Evolutionary conservation across 2,329 filamentous ascomycete genomes (phyloP).

Genomic region (Trichophyton benhamiae): DNA sequence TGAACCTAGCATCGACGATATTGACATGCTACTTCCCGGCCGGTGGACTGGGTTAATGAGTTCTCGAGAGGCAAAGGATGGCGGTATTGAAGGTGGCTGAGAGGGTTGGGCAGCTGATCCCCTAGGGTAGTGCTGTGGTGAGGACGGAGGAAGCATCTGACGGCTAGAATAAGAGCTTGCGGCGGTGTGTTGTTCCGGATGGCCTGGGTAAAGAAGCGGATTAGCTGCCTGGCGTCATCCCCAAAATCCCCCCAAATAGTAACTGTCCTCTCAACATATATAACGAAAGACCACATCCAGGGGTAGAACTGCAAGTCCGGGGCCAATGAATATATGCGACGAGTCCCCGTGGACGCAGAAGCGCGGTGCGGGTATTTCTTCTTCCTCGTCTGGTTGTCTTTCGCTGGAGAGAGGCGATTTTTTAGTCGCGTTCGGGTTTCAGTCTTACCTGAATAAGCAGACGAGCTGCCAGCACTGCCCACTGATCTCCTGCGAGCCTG

Average conservation of each 20-base stretch:
- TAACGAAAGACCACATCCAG: background rate
- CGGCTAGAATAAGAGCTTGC: conserved; percentile 26
- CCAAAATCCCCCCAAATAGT: no score
- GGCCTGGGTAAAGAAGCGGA: conserved; percentile 7
- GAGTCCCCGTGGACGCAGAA: background rate
- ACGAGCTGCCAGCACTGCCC: conserved; percentile 27
- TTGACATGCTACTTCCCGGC: conserved; percentile 56
- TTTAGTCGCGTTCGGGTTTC: conserved; percentile 6
- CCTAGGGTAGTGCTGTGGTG: conserved; percentile 37
- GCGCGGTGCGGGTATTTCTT: conserved; percentile 1
- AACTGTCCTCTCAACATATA: background rate
- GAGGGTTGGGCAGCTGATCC: conserved; percentile 28
- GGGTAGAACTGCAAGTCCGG: background rate
- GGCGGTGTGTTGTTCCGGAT: conserved; percentile 14
- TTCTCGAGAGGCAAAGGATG: conserved; percentile 41
- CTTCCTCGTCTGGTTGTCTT: background rate
- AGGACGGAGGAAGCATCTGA: conserved; percentile 41
- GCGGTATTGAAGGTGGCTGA: conserved; percentile 25
- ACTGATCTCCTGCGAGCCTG: conserved; percentile 25
- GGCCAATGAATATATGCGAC: background rate
- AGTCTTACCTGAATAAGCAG: conserved; percentile 27
- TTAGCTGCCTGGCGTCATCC: background rate
- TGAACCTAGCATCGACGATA: conserved; percentile 57
- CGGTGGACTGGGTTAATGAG: conserved; percentile 37
- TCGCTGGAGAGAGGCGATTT: background rate